A percentile compares a stretch with the other conserved stretches of the same genome.
Evolutionary conservation across 192 early-diverging fungal species (phyloP).

Genomic region (Entrophospora sp.): DNA sequence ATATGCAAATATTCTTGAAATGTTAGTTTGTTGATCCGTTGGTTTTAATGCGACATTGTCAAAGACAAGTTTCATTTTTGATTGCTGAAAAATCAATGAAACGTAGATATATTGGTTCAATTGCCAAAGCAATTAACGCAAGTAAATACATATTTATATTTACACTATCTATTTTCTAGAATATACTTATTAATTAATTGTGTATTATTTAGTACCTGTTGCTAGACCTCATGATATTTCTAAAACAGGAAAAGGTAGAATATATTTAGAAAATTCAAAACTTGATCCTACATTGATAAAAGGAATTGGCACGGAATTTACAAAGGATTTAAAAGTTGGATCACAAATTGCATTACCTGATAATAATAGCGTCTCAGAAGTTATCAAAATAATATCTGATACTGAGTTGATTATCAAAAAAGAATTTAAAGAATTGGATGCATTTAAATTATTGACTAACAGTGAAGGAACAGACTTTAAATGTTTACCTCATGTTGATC

Average conservation of each 20-base stretch:
- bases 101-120: constrained; percentile 71
- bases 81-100: constrained; percentile 87
- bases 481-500: constrained; percentile 80
- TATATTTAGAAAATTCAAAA: constrained; percentile 55
- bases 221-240: constrained; percentile 87
- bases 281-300: constrained; percentile 57
- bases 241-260: constrained; percentile 58
- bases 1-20: neutral
- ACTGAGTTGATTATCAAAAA: constrained; percentile 67
- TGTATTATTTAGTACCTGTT: constrained; percentile 62
- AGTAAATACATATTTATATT: too few species aligned
- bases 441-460: constrained; percentile 53
- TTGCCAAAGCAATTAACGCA: constrained; percentile 65
- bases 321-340: constrained; percentile 50
- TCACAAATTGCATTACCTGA: constrained; percentile 59
- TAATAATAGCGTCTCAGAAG: constrained; percentile 49
- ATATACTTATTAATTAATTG: too few species aligned
- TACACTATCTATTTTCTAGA: too few species aligned
- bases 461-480: constrained; percentile 53
- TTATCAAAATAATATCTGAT: constrained; percentile 74
- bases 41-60: constrained; percentile 72
- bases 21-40: constrained; percentile 87
- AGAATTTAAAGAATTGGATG: constrained; percentile 66
- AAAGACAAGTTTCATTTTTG: constrained; percentile 67
- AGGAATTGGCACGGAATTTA: constrained; percentile 65